A percentile compares a stretch with the other conserved stretches of the same genome.
Conservation (phyloP, 139 green algal genomes). For the Asterochloris erici region DNA sequence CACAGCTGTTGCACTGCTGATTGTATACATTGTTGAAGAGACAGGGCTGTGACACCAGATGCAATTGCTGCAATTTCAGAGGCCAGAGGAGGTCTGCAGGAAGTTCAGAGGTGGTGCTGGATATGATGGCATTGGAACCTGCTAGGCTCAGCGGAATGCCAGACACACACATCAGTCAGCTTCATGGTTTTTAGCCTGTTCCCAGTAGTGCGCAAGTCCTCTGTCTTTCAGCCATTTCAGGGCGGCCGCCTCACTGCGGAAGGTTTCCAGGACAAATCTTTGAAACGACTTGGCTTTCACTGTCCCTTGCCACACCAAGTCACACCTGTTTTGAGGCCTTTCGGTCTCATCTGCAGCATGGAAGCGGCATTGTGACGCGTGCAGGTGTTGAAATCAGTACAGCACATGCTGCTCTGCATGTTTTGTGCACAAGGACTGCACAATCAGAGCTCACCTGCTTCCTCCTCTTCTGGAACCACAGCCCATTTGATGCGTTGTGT, state of each 20-base stretch:
- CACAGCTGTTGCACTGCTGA: too few species aligned
- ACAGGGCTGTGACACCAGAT: too few species aligned
- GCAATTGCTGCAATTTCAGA: too few species aligned
- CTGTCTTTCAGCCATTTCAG: conserved; percentile 47
- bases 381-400: too few species aligned
- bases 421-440: background rate
- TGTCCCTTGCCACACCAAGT: conserved; percentile 67
- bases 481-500: conserved; percentile 92
- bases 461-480: conserved; percentile 37
- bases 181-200: conserved; percentile 46
- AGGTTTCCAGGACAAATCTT: conserved; percentile 59
- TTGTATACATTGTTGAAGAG: too few species aligned
- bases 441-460: conserved; percentile 20
- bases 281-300: conserved; percentile 60
- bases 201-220: conserved; percentile 83
- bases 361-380: background rate
- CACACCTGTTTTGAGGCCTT: conserved; percentile 40
- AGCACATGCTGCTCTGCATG: background rate
- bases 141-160: too few species aligned
- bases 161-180: background rate
- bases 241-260: conserved; percentile 33
- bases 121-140: too few species aligned
- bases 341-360: background rate
- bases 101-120: too few species aligned
- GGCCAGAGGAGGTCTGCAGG: too few species aligned